These are phyloP conservation scores for Phanerodontia chrysosporium DNA, from an alignment of 768 basidiomycete species.

Conservation along the genomic window DNA sequence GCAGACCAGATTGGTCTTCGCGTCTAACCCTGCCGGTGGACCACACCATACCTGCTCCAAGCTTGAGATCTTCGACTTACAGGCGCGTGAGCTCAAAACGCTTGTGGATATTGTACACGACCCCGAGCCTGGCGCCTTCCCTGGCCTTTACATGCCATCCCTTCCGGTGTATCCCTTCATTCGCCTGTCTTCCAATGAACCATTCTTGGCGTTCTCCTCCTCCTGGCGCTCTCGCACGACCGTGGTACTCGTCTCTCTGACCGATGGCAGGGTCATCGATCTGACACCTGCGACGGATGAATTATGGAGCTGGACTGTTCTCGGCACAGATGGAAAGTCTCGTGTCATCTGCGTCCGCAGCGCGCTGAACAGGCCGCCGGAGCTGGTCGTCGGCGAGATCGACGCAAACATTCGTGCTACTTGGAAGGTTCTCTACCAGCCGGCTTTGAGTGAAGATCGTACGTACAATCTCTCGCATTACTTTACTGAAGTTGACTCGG, in stretches of 20 bases:
- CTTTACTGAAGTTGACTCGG: background rate
- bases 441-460: constrained; percentile 39
- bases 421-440: constrained; percentile 43
- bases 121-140: constrained; percentile 41
- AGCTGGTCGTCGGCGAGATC: constrained; percentile 46
- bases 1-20: constrained; percentile 40
- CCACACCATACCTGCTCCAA: constrained; percentile 54
- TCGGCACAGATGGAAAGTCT: constrained; percentile 41
- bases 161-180: constrained; percentile 42
- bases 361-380: constrained; percentile 40
- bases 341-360: constrained; percentile 49
- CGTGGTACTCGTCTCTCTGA: constrained; percentile 41
- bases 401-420: constrained; percentile 12
- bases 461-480: constrained; percentile 14
- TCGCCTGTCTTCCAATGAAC: background rate
- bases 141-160: constrained; percentile 57
- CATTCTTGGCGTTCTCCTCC: constrained; percentile 41
- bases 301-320: constrained; percentile 51
- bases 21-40: constrained; percentile 52
- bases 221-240: constrained; percentile 52
- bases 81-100: constrained; percentile 10
- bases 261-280: constrained; percentile 37
- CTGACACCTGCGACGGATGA: constrained; percentile 34
- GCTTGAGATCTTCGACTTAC: constrained; percentile 42
- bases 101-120: constrained; percentile 43